Conservation (phyloP, 805 yeast genomes). For the Metschnikowia rubicola region DNA sequence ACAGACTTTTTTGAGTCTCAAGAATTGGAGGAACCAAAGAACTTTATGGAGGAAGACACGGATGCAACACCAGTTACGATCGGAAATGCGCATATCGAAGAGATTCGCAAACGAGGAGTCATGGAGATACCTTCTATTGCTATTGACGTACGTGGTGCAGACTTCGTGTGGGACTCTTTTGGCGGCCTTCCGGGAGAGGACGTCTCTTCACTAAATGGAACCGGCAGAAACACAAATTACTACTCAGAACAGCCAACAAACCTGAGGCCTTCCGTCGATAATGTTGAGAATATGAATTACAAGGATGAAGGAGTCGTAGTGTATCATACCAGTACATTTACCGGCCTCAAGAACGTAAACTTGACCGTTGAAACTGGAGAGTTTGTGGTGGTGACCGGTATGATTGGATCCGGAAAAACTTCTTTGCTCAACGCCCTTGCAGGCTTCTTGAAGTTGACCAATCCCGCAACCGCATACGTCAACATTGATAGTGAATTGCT, state of each 20-base stretch:
- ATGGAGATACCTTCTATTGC: constrained; percentile 1
- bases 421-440: constrained; percentile 39
- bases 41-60: background rate
- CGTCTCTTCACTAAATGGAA: background rate
- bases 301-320: no score
- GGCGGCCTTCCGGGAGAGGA: background rate
- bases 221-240: no score
- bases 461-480: constrained; percentile 25
- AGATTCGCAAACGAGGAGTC: background rate
- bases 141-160: constrained; percentile 12
- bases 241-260: no score
- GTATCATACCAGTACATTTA: constrained; percentile 16
- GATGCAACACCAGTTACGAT: background rate
- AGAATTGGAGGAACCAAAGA: constrained; percentile 8
- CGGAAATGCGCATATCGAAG: background rate
- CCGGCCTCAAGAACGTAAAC: constrained; percentile 34
- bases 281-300: no score
- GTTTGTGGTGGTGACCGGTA: constrained; percentile 41
- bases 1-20: constrained; percentile 21
- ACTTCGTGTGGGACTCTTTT: constrained; percentile 15
- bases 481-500: constrained; percentile 28
- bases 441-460: constrained; percentile 35
- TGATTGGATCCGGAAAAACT: constrained; percentile 43
- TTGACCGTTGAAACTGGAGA: constrained; percentile 30
- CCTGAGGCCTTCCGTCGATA: no score